Conservation (phyloP, 768 basidiomycete species). For the Tricholoma terreum region DNA sequence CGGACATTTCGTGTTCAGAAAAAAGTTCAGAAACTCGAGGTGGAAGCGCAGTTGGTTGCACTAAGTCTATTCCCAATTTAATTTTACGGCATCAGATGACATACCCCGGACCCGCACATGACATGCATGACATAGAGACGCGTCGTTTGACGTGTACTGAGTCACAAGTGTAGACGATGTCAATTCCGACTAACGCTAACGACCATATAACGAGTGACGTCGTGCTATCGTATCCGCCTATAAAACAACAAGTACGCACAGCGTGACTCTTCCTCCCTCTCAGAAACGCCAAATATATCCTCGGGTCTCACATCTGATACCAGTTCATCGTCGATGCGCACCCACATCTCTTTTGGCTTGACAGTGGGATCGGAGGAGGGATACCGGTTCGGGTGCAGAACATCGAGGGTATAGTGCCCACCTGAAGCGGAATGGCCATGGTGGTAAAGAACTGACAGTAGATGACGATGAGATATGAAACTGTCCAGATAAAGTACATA, state of each 20-base stretch:
- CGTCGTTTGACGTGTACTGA: not conserved
- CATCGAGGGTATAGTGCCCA: conserved; percentile 94
- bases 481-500: conserved; percentile 29
- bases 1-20: conserved; percentile 4
- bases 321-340: conserved; percentile 91
- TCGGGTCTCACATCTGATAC: conserved; percentile 70
- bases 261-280: conserved; percentile 49
- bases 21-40: too few species aligned
- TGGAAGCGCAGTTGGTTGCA: too few species aligned
- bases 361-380: conserved; percentile 21
- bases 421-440: conserved; percentile 89
- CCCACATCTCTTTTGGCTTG: conserved; percentile 66
- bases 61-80: too few species aligned
- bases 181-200: not conserved
- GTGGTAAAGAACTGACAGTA: conserved; percentile 75
- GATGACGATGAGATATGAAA: not conserved
- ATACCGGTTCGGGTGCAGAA: conserved; percentile 70
- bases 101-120: not conserved
- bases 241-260: conserved; percentile 91
- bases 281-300: conserved; percentile 65
- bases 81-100: not conserved
- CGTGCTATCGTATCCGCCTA: conserved; percentile 44
- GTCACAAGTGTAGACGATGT: not conserved
- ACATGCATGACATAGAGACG: not conserved
- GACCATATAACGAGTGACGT: not conserved